Evolutionary conservation across 805 yeast species (phyloP), one percentile per base, ranked within the genome.

Genomic region (Blastobotrys muscicola): DNA sequence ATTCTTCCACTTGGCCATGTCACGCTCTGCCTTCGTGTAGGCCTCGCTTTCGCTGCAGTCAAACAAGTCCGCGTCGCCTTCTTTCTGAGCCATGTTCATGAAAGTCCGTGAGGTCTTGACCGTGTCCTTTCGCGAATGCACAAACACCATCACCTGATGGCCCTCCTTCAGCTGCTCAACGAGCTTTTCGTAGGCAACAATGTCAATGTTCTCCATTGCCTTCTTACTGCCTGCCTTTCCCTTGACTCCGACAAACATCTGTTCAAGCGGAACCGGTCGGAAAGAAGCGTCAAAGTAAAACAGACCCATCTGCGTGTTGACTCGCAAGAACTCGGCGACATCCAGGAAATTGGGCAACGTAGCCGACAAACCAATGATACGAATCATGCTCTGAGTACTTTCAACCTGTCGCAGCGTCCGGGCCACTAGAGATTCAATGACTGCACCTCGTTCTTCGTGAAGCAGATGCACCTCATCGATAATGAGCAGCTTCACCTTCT

Each of bases 391-490:
- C 59, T 92, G 99, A 0, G 94, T 76, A 47, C 94, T 78, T 59
- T 92, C 99, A 3, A 92, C 97, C 57, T 89, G 97, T 45, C 98
- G 70, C 47, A 89, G 70, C 0, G 98, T 92, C 64, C 97, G 76
- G 0, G 97, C 95, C 2, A 89, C 96, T 42, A 89, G 68, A 0
- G 97, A 87, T 61, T 92, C 98, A 49, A 92, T 85, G 5, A 92
- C 98, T 7, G 97, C 85, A 54, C 98, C 98, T 68, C 98, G 77
- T 44, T 92, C 98, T 74, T 92, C 98, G 55, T 92, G 97, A 42
- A 92, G 71, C 57, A 92, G 68, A 71, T 92, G 98, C 0, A 92
- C 97, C 65, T 92, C 98, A 69, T 92, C 98, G 48, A 92, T 89
- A 46, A 92, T 85, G 45, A 92, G 66, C 10, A 92, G 65, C 60